phyloP scores from a whole-genome alignment of 2,329 filamentous ascomycete genomes.

The Scytalidium lignicola region DNA sequence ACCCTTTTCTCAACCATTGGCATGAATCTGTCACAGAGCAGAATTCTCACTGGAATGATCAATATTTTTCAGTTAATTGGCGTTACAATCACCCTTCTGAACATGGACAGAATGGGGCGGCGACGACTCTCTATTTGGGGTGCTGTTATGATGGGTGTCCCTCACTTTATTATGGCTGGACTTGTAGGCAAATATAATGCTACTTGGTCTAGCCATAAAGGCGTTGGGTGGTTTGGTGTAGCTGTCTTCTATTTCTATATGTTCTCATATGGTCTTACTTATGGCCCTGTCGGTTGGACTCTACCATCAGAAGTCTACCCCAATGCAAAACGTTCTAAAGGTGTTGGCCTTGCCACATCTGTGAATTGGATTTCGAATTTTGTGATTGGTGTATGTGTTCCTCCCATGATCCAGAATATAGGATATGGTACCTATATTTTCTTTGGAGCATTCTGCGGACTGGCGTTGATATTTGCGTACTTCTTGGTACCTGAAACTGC shows the following conservation, averaged over 20 bases:
- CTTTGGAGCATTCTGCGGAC: constrained; percentile 46
- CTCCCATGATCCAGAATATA: constrained; percentile 55
- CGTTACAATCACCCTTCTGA: constrained; percentile 41
- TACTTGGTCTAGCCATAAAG: constrained; percentile 44
- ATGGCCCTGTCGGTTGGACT: constrained; percentile 27
- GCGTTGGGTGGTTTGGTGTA: constrained; percentile 50
- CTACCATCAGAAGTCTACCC: constrained; percentile 59
- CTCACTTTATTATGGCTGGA: constrained; percentile 45
- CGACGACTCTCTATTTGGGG: constrained; percentile 41
- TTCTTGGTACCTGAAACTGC: constrained; percentile 52
- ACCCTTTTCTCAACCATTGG: constrained; percentile 51
- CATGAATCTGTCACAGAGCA: constrained; percentile 10
- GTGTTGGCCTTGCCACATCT: constrained; percentile 58
- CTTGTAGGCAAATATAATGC: constrained; percentile 47
- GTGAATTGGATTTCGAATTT: constrained; percentile 51
- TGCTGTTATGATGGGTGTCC: constrained; percentile 38
- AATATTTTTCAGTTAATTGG: constrained; percentile 45
- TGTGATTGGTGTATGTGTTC: constrained; percentile 51
- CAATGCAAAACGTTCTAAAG: constrained; percentile 55
- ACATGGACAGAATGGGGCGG: constrained; percentile 42
- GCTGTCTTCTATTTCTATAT: constrained; percentile 56
- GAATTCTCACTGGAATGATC: constrained; percentile 16
- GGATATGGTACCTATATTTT: constrained; percentile 53
- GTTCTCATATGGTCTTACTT: constrained; percentile 45
- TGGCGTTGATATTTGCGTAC: constrained; percentile 45